phyloP scores from a whole-genome alignment of 192 early-diverging fungal genomes.

The Globomyces pollinis-pini region DNA sequence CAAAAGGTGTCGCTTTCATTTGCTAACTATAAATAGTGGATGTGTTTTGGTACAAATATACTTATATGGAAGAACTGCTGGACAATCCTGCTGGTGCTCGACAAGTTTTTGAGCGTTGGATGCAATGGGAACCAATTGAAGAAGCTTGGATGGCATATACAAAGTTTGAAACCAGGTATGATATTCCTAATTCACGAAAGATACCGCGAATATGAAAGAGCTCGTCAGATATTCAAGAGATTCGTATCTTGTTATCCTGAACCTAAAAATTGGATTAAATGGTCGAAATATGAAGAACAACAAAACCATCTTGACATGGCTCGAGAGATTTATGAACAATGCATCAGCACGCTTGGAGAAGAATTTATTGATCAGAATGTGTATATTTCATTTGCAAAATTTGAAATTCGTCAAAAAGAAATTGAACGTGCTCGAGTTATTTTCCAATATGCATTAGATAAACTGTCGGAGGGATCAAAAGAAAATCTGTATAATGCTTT shows the following conservation, averaged over 20 bases:
- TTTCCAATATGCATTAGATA: conserved; percentile 89
- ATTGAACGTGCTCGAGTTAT: conserved; percentile 89
- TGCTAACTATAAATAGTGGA: no score
- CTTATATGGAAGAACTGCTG: conserved; percentile 96
- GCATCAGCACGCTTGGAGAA: conserved; percentile 80
- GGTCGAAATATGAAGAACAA: conserved; percentile 91
- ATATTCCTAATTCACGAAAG: no score
- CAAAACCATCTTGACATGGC: conserved; percentile 51
- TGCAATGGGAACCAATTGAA: conserved; percentile 94
- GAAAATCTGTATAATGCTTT: conserved; percentile 91
- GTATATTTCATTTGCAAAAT: conserved; percentile 94
- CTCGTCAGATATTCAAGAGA: conserved; percentile 70
- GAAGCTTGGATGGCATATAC: conserved; percentile 92
- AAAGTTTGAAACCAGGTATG: conserved; percentile 84
- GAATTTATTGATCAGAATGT: conserved; percentile 89
- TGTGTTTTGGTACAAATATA: conserved; percentile 82
- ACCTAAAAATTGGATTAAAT: conserved; percentile 93
- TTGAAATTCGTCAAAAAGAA: conserved; percentile 86
- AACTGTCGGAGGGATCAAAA: conserved; percentile 66
- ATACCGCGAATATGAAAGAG: conserved; percentile 77
- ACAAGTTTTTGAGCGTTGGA: conserved; percentile 97
- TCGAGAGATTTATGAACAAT: conserved; percentile 81
- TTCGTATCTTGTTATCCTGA: conserved; percentile 86
- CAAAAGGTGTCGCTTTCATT: no score
- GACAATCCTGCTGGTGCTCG: conserved; percentile 82